Base-by-base conservation (phyloP, 345 rosid genomes). In the Lepidium africanum region DNA sequence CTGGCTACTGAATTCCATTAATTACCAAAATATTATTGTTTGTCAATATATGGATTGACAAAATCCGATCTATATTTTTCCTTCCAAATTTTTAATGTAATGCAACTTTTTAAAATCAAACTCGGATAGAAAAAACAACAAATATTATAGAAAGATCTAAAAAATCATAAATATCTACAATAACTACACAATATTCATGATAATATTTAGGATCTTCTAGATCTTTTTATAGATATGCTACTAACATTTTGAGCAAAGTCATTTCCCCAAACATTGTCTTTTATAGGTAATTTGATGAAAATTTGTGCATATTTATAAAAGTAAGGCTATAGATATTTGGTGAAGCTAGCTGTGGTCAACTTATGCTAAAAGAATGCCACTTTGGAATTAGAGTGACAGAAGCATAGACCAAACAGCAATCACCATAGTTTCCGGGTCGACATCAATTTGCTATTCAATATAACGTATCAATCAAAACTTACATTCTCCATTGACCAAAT, bases 341-440 rank as follows among this genome's bases (percentile, higher is more conserved):
- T 39, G 57, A 50, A 60, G 41, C 12, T 56, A 56, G 51, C 16
- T 48, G 65, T 48, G 41, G 76, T 40, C 71, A 73, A 56, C 64
- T 58, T 57, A 48, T 57, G 51, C 39, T 57, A 65, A 49, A 56
- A 65, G 39, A 65, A 73, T 32, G 39, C 60, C 76, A 73, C 71
- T 73, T 49, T 33, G 47, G 45, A 47, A 72, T 30, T 30, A 30
- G 48, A 63, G 30, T 39, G 70, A 64, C 71, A 37, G 19, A 55
- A 64, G 65, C 59, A 55, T 47, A 53, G 45, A 72, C 59, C 71
- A 56, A 56, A 64, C 6, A 47, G 65, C 52, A 72, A 38, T 72
- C 59, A 64, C 52, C 27, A 39, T 63, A 65, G 54, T 65, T 40
- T 65, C 66, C 71, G 41, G 33, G 59, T 73, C 71, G 51, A 40